A percentile compares a stretch with the other conserved stretches of the same genome.
phyloP scores from a whole-genome alignment of 805 yeast genomes.

The Pichia thaimueangensis region DNA sequence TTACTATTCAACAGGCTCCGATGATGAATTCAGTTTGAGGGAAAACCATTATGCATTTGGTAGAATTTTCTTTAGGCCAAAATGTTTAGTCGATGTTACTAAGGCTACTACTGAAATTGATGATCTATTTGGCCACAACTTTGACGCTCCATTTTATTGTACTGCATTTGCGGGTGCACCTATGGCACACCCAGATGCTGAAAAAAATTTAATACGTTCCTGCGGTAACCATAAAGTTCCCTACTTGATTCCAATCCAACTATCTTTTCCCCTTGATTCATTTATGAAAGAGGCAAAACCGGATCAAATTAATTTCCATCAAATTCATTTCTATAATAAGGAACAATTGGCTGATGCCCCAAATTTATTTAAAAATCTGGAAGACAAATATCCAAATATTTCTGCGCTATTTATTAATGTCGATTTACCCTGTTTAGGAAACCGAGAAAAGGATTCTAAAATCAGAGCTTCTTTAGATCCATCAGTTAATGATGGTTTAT shows the following conservation, averaged over 20 bases:
- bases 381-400: slow-evolving; percentile 36
- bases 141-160: slow-evolving; percentile 74
- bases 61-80: slow-evolving; percentile 80
- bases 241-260: slow-evolving; percentile 84
- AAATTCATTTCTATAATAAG: slow-evolving; percentile 63
- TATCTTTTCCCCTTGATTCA: slow-evolving; percentile 78
- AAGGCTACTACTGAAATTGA: slow-evolving; percentile 51
- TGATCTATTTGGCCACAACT: slow-evolving; percentile 59
- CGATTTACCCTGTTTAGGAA: slow-evolving; percentile 82
- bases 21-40: slow-evolving; percentile 56
- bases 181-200: slow-evolving; percentile 87
- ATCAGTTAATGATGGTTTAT: slow-evolving; percentile 10
- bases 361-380: slow-evolving; percentile 18
- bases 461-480: slow-evolving; percentile 53
- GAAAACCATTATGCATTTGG: slow-evolving; percentile 78
- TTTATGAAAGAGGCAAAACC: slow-evolving; percentile 56
- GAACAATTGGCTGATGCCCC: slow-evolving; percentile 54
- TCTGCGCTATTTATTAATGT: slow-evolving; percentile 78
- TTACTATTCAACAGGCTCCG: slow-evolving; percentile 84
- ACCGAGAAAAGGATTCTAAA: slow-evolving; percentile 81
- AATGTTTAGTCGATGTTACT: slow-evolving; percentile 67
- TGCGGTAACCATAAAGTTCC: slow-evolving; percentile 60
- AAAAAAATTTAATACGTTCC: slow-evolving; percentile 65
- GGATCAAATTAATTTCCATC: slow-evolving; percentile 74
- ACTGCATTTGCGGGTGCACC: slow-evolving; percentile 88